phyloP scores from a whole-genome alignment of 192 early-diverging fungal genomes.

The Chytriomyces confervae region DNA sequence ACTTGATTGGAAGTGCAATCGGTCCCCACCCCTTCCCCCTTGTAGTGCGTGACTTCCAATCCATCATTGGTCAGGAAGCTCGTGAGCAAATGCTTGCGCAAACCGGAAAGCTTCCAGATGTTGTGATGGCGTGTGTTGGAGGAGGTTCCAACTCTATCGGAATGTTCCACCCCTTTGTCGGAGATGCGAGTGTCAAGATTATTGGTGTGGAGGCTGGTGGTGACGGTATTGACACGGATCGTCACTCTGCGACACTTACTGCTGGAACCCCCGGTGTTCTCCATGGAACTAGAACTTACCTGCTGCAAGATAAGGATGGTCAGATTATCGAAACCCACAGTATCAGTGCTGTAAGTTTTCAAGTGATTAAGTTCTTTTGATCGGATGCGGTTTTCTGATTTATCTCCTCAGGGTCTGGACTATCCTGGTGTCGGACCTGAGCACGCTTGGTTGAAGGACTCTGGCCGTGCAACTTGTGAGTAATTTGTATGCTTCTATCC shows the following conservation, averaged over 20 bases:
- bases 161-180: constrained; percentile 93
- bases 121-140: constrained; percentile 95
- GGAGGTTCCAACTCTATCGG: constrained; percentile 98
- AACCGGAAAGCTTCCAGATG: constrained; percentile 86
- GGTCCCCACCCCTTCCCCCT: constrained; percentile 97
- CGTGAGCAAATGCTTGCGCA: constrained; percentile 82
- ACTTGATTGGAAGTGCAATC: constrained; percentile 95
- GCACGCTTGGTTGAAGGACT: constrained; percentile 89
- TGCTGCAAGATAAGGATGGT: constrained; percentile 93
- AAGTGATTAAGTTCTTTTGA: not conserved
- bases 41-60: constrained; percentile 97
- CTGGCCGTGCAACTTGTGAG: constrained; percentile 77
- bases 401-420: constrained; percentile 90
- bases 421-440: constrained; percentile 99
- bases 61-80: constrained; percentile 93
- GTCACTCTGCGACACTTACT: constrained; percentile 90
- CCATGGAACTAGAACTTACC: constrained; percentile 92
- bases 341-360: constrained; percentile 75
- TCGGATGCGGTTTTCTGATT: not conserved
- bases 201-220: constrained; percentile 96
- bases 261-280: constrained; percentile 89
- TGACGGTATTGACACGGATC: constrained; percentile 82
- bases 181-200: constrained; percentile 83
- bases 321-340: constrained; percentile 96
- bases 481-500: constrained; percentile 30